Conservation (phyloP, 1,284 basidiomycete species). For the Malassezia nana region DNA sequence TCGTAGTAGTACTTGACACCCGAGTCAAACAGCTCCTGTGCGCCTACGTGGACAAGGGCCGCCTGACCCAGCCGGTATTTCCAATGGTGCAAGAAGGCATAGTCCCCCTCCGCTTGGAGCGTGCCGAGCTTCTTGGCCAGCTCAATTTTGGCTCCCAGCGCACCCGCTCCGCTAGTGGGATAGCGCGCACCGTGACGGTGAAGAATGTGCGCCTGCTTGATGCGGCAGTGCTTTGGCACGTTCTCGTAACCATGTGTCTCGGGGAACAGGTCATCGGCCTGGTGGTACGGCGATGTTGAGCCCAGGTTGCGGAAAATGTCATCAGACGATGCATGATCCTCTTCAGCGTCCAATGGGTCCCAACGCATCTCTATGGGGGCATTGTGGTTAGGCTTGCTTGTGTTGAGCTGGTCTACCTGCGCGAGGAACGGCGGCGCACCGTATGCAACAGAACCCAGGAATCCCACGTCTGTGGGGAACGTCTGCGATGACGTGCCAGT, state of each 20-base stretch:
- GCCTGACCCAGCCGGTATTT: slow-evolving; percentile 56
- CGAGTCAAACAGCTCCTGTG: slow-evolving; percentile 57
- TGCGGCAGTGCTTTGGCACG: slow-evolving; percentile 19
- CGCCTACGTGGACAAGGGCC: slow-evolving; percentile 66
- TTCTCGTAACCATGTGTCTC: slow-evolving; percentile 6
- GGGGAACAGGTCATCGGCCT: slow-evolving; percentile 8
- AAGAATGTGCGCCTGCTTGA: slow-evolving; percentile 37
- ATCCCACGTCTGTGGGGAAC: slow-evolving; percentile 41
- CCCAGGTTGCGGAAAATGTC: slow-evolving; percentile 34
- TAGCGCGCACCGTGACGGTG: slow-evolving; percentile 43
- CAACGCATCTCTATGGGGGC: slow-evolving; percentile 23
- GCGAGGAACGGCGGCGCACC: slow-evolving; percentile 32
- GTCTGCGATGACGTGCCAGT: slow-evolving; percentile 17
- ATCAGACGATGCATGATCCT: slow-evolving; percentile 17
- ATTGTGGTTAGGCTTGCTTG: slow-evolving; percentile 5
- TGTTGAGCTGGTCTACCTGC: slow-evolving; percentile 22
- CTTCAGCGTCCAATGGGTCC: slow-evolving; percentile 18
- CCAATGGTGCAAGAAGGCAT: slow-evolving; percentile 66
- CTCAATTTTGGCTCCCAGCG: background rate
- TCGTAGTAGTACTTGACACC: slow-evolving; percentile 37
- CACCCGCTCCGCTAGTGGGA: slow-evolving; percentile 14
- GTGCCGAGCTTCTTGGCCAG: background rate
- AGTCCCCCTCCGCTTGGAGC: slow-evolving; percentile 53
- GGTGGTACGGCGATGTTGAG: slow-evolving; percentile 2
- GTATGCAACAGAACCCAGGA: slow-evolving; percentile 20